phyloP scores from a whole-genome alignment of 192 early-diverging fungal genomes.

The Entomortierella beljakovae region DNA sequence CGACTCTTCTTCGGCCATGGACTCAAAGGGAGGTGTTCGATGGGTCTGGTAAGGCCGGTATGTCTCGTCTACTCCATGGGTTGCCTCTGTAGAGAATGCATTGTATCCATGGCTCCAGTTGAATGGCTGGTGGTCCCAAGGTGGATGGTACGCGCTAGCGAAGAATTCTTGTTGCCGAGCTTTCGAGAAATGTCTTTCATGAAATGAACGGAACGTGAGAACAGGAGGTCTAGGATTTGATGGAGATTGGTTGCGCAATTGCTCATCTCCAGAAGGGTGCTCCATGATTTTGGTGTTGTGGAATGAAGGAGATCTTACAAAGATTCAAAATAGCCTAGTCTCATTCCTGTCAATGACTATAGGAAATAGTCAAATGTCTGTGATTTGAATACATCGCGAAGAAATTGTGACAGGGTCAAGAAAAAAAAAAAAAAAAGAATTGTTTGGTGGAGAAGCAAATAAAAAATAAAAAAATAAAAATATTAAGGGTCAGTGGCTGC shows the following conservation, averaged over 20 bases:
- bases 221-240: background rate
- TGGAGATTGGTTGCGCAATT: background rate
- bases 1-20: background rate
- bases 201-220: conserved; percentile 14
- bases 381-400: no score
- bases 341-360: no score
- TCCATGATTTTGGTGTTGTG: background rate
- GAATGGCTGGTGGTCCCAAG: background rate
- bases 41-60: background rate
- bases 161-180: conserved; percentile 5
- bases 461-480: no score
- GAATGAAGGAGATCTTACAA: no score
- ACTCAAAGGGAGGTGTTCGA: no score
- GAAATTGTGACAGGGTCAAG: no score
- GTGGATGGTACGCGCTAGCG: background rate
- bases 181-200: conserved; percentile 6
- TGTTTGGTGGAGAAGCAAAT: no score
- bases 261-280: background rate
- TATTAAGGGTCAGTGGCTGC: no score
- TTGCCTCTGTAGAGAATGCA: background rate
- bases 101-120: background rate
- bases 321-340: no score
- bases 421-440: no score
- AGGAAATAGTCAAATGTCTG: no score
- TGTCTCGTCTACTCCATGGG: background rate